Evolutionary conservation across 1,284 basidiomycete species (phyloP), one percentile per base, ranked within the genome.

Genomic region (Sanghuangporus sanghuang): DNA sequence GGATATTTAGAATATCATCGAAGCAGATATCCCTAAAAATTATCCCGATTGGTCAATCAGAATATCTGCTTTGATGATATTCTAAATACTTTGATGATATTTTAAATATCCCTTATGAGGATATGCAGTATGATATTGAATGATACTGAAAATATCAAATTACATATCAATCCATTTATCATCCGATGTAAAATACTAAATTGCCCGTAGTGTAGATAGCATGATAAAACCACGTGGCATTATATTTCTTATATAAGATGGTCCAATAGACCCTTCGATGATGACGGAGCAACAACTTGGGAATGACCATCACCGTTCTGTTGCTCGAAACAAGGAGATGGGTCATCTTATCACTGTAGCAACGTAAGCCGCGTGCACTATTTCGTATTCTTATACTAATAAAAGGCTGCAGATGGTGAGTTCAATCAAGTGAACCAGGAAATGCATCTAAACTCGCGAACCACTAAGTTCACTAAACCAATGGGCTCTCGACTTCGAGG

Each of bases 401-500:
- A 39, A 9, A 21, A 50, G 46, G 56, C 3, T 23, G 6, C 64
- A 84, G 81, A 68, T 84, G 82, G 81, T 83, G 70, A 67, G 69
- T 64, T 66, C 36, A 12, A 44, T 12, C 35, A 27, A 36, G 18
- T 44, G 14, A 11, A 62, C 9, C 32, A 38, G 27, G 9, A 21
- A 40, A 36, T 14, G 18, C 35, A 38, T 42, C 18, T 48, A 54
- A 32, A 63, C 39, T 44, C 52, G 48, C 44, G n/a, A 57, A 54
- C 12, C 63, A 59, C 39, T 2, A 67, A 96, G 94, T 73, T 95
- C 94, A 23, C 81, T 98, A 57, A 96, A 96, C 73, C 96, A 98
- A 78, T 98, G 96, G 94, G 92, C 96, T 7, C 78, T 98, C 50
- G 96, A 97, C 74, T 98, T 97, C 68, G 86, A 95, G 77, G 94